Evolutionary conservation across 1,284 basidiomycete species (phyloP).

Genomic region (Laetiporus sulphureus): DNA sequence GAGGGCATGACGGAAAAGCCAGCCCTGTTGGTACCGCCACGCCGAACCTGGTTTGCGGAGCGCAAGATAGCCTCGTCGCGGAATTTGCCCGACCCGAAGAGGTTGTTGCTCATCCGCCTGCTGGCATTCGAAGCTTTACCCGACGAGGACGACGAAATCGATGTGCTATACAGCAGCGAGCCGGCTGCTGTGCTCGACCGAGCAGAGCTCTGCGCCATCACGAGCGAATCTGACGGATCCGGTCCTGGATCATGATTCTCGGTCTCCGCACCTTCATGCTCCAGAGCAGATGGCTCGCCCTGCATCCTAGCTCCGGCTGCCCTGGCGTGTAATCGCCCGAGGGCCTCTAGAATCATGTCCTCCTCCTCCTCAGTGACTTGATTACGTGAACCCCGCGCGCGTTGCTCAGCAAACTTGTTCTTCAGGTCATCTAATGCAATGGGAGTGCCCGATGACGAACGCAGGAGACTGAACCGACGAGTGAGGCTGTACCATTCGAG

Average conservation of each 20-base stretch:
- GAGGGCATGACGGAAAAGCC: conserved; percentile 45
- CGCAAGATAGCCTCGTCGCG: conserved; percentile 68
- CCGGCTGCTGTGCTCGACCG: conserved; percentile 37
- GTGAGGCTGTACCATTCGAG: conserved; percentile 49
- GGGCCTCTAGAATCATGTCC: conserved; percentile 71
- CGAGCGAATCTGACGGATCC: conserved; percentile 15
- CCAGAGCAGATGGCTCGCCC: conserved; percentile 9
- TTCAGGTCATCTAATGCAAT: conserved; percentile 58
- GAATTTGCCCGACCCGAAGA: conserved; percentile 73
- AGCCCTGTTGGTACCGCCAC: conserved; percentile 38
- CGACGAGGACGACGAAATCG: conserved; percentile 33
- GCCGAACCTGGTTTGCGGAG: conserved; percentile 38
- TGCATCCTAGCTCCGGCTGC: conserved; percentile 9
- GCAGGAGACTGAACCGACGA: conserved; percentile 72
- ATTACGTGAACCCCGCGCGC: conserved; percentile 57
- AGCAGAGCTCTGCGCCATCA: conserved; percentile 31
- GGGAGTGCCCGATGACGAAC: conserved; percentile 56
- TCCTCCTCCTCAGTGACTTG: conserved; percentile 75
- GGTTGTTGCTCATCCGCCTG: conserved; percentile 76
- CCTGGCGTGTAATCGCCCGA: conserved; percentile 48
- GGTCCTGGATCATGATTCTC: conserved; percentile 31
- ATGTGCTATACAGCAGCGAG: conserved; percentile 32
- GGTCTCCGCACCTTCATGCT: conserved; percentile 8
- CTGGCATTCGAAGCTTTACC: conserved; percentile 30
- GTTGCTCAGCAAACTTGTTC: conserved; percentile 64